Evolutionary conservation across 345 rosid genomes (phyloP).

Genomic region (Hevea brasiliensis): DNA sequence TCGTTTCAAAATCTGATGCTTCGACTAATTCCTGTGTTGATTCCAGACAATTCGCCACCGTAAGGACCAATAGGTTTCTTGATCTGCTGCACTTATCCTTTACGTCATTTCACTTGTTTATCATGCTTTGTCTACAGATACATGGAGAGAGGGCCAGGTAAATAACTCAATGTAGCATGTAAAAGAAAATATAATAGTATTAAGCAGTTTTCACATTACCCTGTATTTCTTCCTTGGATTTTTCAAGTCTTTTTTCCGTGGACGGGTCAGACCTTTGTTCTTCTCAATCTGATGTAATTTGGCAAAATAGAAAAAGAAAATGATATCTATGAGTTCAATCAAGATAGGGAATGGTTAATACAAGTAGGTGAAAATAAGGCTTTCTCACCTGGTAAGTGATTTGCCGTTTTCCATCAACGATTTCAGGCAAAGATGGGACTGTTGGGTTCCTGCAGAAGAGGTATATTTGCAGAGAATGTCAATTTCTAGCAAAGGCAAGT

Average conservation of each 20-base stretch:
- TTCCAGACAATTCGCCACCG: constrained; percentile 70
- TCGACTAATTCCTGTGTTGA: constrained; percentile 60
- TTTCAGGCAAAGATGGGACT: constrained; percentile 51
- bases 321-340: neutral
- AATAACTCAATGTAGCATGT: too few relatives aligned
- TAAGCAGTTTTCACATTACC: constrained; percentile 35
- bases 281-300: constrained; percentile 46
- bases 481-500: neutral
- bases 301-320: constrained; percentile 5
- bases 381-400: constrained; percentile 52
- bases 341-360: neutral
- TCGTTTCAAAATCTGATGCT: constrained; percentile 46
- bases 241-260: constrained; percentile 56
- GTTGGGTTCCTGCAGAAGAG: constrained; percentile 36
- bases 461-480: too few relatives aligned
- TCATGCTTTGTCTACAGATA: constrained; percentile 47
- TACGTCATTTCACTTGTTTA: constrained; percentile 38
- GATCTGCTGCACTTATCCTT: constrained; percentile 62
- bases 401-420: constrained; percentile 61
- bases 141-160: neutral
- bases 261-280: constrained; percentile 73
- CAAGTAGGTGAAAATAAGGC: constrained; percentile 4
- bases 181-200: neutral
- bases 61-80: constrained; percentile 54
- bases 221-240: constrained; percentile 86